Conservation (phyloP, 2,329 filamentous ascomycete species). For the Neofusicoccum cordaticola region DNA sequence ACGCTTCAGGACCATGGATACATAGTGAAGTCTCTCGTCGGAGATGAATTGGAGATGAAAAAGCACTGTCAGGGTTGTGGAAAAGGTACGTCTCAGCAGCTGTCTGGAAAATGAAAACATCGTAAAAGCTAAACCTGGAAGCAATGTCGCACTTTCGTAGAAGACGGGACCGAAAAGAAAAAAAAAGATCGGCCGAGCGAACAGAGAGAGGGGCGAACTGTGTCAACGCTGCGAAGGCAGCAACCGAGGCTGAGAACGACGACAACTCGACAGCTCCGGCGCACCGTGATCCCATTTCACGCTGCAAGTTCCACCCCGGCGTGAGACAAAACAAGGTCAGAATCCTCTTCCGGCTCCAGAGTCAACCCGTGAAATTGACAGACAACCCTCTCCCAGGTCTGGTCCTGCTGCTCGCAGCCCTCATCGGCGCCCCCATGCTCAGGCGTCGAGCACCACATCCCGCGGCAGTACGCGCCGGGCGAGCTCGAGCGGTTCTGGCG, state of each 20-base stretch:
- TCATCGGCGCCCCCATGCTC: not conserved
- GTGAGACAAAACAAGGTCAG: not conserved
- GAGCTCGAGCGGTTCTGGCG: constrained; percentile 14
- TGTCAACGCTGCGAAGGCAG: no score
- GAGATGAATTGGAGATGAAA: constrained; percentile 19
- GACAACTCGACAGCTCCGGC: not conserved
- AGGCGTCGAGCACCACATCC: not conserved
- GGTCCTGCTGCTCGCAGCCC: constrained; percentile 2
- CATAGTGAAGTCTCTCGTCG: no score
- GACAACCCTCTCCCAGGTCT: not conserved
- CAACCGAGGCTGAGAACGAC: no score
- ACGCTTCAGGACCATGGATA: no score
- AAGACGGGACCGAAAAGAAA: not conserved
- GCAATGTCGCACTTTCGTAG: not conserved
- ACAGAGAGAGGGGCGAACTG: not conserved
- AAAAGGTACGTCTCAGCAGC: constrained; percentile 15
- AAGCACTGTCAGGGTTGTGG: constrained; percentile 20
- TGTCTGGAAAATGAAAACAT: not conserved
- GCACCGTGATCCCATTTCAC: not conserved
- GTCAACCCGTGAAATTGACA: not conserved
- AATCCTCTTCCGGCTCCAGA: no score
- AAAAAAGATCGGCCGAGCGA: not conserved
- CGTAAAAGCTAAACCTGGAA: not conserved
- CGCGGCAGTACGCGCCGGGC: not conserved
- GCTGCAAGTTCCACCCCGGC: not conserved